Evolutionary conservation across 1,139 yeast species (phyloP).

Genomic region (Taiozyma sp.): DNA sequence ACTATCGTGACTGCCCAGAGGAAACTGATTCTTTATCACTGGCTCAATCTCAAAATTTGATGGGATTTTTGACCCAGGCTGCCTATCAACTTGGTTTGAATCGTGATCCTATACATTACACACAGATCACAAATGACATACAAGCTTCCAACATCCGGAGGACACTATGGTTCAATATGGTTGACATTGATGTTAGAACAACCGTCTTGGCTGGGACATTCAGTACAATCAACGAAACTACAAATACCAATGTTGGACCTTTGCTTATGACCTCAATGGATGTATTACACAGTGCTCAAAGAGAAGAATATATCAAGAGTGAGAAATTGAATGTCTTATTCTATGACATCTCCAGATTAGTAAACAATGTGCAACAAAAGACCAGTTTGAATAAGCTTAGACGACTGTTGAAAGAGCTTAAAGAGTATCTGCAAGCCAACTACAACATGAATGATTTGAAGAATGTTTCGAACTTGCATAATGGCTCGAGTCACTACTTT

Average conservation of each 20-base stretch:
- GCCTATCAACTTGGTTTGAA: conserved; percentile 18
- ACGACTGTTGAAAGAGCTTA: conserved; percentile 4
- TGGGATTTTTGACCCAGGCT: conserved; percentile 13
- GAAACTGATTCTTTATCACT: conserved; percentile 14
- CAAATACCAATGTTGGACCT: conserved; percentile 8
- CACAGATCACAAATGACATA: conserved; percentile 8
- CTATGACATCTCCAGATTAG: conserved; percentile 3
- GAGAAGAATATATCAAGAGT: conserved; percentile 7
- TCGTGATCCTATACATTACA: conserved; percentile 20
- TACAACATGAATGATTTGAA: conserved; percentile 6
- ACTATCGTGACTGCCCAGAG: conserved; percentile 18
- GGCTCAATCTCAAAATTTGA: conserved; percentile 12
- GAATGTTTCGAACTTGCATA: neutral
- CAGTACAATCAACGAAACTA: conserved; percentile 7
- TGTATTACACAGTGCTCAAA: conserved; percentile 9
- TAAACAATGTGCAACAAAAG: conserved; percentile 9
- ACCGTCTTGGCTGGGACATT: conserved; percentile 10
- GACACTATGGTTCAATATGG: conserved; percentile 14
- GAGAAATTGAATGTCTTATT: conserved; percentile 5
- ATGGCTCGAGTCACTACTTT: conserved; percentile 6
- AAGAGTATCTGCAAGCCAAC: conserved; percentile 8
- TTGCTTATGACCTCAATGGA: conserved; percentile 12
- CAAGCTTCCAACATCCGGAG: conserved; percentile 14
- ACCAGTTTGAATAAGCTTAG: conserved; percentile 7
- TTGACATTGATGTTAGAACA: conserved; percentile 9